phyloP scores from a whole-genome alignment of 179 eudicot species.

The Pouteria campechiana region DNA sequence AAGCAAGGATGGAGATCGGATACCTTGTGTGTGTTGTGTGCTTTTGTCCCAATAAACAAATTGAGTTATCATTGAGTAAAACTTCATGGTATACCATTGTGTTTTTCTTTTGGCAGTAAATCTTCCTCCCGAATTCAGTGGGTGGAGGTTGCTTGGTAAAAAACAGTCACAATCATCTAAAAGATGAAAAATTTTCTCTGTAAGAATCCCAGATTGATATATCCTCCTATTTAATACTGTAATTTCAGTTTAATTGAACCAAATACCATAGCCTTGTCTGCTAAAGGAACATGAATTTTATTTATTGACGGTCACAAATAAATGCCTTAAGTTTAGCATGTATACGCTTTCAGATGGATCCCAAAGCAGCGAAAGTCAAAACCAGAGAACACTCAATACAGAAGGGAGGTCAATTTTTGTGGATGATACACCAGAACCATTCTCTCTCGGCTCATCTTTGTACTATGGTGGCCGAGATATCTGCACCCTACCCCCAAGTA shows the following conservation, averaged over 20 bases:
- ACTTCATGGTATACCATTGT: too few relatives aligned
- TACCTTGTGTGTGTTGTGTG: too few relatives aligned
- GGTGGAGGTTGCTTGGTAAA: too few relatives aligned
- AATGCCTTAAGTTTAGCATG: not conserved
- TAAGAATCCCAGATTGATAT: not conserved
- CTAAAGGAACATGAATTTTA: not conserved
- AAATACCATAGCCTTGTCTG: too few relatives aligned
- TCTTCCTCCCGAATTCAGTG: too few relatives aligned
- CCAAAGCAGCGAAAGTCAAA: conserved; percentile 10
- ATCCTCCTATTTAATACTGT: not conserved
- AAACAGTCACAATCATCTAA: too few relatives aligned
- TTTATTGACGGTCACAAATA: not conserved
- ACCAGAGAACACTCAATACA: conserved; percentile 6
- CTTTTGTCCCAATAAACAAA: too few relatives aligned
- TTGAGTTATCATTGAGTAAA: too few relatives aligned
- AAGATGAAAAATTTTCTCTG: too few relatives aligned
- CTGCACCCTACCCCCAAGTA: conserved; percentile 20
- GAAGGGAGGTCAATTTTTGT: conserved; percentile 25
- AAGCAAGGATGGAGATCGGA: too few relatives aligned
- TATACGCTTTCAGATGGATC: conserved; percentile 2
- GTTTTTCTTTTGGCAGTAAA: too few relatives aligned
- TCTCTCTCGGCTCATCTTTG: conserved; percentile 51
- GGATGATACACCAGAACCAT: conserved; percentile 32
- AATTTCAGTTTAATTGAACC: not conserved
- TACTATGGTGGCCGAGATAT: conserved; percentile 53